These are phyloP conservation scores for Scalesia atractyloides DNA, from an alignment of 129 eudicot species.

Conservation along the genomic window DNA sequence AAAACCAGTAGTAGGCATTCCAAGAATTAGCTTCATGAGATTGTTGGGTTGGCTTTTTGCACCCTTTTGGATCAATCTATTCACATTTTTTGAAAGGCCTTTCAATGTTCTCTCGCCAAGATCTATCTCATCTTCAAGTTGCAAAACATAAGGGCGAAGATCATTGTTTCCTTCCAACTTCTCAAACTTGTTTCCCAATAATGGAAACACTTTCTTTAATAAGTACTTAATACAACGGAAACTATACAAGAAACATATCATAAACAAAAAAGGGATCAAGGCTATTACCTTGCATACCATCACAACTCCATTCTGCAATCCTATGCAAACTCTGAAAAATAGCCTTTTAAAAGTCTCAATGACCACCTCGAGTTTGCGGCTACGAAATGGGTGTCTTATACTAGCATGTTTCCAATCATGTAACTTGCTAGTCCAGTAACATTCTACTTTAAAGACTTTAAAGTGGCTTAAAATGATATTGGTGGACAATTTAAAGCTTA, in stretches of 20 bases:
- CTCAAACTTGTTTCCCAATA: background rate
- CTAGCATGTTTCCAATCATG: background rate
- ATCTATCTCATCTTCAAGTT: slow-evolving; percentile 1
- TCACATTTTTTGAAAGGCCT: too few relatives aligned
- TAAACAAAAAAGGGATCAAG: background rate
- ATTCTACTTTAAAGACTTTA: background rate
- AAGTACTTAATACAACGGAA: too few relatives aligned
- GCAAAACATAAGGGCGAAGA: background rate
- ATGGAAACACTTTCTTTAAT: background rate
- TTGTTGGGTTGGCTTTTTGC: too few relatives aligned
- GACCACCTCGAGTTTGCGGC: background rate
- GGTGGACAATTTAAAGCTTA: slow-evolving; percentile 1
- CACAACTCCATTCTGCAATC: slow-evolving; percentile 5
- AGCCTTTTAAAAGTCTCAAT: background rate
- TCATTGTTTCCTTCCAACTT: background rate
- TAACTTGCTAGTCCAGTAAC: slow-evolving; percentile 9
- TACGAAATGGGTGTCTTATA: background rate
- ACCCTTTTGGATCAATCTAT: too few relatives aligned
- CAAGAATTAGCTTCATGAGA: too few relatives aligned
- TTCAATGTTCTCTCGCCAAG: background rate
- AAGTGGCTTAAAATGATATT: background rate
- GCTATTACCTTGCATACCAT: background rate
- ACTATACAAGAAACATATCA: background rate
- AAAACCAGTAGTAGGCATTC: too few relatives aligned
- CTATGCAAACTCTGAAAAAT: background rate